These are phyloP conservation scores for Agarophyton chilense DNA, from an alignment of 23 red algal species.

Conservation along the genomic window DNA sequence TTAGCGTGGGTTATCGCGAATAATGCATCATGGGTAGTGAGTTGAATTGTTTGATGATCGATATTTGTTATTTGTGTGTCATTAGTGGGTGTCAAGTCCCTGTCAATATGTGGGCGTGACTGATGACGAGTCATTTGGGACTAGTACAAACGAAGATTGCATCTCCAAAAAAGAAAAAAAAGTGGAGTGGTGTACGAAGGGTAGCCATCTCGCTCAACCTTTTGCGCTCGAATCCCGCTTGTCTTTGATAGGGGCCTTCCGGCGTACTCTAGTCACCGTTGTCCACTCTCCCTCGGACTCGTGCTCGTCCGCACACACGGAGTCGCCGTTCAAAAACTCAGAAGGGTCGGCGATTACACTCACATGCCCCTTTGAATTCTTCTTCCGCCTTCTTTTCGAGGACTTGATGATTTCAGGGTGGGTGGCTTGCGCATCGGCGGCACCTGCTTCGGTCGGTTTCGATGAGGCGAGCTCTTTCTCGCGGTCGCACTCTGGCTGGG, in stretches of 20 bases:
- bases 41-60: background rate
- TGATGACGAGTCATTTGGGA: too few species aligned
- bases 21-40: background rate
- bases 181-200: too few species aligned
- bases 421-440: background rate
- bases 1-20: background rate
- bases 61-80: background rate
- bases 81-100: background rate
- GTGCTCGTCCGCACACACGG: background rate
- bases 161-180: too few species aligned
- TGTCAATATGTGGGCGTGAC: background rate
- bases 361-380: background rate
- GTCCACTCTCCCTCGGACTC: conserved; percentile 22
- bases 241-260: conserved; percentile 2
- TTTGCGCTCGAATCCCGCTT: background rate
- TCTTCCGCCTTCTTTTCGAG: background rate
- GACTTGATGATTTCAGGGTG: background rate
- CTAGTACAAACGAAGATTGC: background rate
- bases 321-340: background rate
- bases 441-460: background rate
- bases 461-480: background rate
- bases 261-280: conserved; percentile 32
- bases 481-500: background rate
- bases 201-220: background rate
- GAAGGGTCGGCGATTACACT: background rate